Evolutionary conservation across 1,139 yeast genomes (phyloP).

Genomic region (Suhomyces chickasaworum): DNA sequence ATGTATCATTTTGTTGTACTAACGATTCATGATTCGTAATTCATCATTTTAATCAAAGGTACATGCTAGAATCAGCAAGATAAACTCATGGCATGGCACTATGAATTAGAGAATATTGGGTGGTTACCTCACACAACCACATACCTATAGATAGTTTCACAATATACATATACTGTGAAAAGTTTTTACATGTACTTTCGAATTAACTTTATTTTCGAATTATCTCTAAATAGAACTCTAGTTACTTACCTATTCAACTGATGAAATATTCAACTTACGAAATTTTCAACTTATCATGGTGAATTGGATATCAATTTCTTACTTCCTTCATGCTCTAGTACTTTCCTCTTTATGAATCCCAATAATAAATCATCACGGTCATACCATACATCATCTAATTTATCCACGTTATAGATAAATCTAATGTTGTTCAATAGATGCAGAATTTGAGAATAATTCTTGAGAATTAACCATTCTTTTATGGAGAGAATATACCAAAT

Average conservation of each 20-base stretch:
- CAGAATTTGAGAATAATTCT: constrained; percentile 29
- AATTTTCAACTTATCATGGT: too few species aligned
- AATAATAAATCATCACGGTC: constrained; percentile 37
- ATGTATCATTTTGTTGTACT: too few species aligned
- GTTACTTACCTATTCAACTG: too few species aligned
- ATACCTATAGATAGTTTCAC: neutral
- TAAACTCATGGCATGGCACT: too few species aligned
- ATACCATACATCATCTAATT: constrained; percentile 34
- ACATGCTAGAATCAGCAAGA: too few species aligned
- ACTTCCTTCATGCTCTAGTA: constrained; percentile 1
- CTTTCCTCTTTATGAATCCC: constrained; percentile 31
- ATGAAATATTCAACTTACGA: too few species aligned
- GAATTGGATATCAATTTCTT: neutral
- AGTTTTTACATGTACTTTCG: too few species aligned
- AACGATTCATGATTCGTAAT: too few species aligned
- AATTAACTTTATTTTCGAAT: too few species aligned
- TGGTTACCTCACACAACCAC: too few species aligned
- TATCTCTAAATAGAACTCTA: too few species aligned
- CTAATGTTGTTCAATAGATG: constrained; percentile 29
- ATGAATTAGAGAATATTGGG: neutral
- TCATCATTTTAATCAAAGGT: too few species aligned
- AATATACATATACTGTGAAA: neutral
- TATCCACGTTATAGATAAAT: constrained; percentile 25
- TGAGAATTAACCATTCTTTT: constrained; percentile 60
- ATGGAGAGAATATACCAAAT: constrained; percentile 81